Base-by-base conservation (phyloP, 371 early-diverging fungal genomes). In the Batkoa obscura region DNA sequence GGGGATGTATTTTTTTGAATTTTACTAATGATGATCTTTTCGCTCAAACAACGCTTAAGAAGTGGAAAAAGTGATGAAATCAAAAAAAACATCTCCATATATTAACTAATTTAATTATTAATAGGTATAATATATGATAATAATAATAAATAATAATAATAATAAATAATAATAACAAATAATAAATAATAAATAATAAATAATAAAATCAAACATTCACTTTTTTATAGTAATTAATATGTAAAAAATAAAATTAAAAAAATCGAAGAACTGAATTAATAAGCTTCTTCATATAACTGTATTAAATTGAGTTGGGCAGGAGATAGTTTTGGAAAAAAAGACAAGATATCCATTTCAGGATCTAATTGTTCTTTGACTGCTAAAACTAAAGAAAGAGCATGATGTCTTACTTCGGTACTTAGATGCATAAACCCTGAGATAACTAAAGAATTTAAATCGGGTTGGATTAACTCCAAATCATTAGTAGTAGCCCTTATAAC, bases 271-370 rank as follows among this genome's bases (percentile, higher is more conserved):
- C 6, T 6, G 13, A 41, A 41, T 35, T 49, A 49, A 10, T 33
- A 49, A 45, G 15, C 38, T 34, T 53, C 53, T 10, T 38, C 2
- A 23, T 53, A 53, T 17, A 53, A 30, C n/a, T 53, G 35, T 2
- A 53, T 39, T n/a, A 53, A 30, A 12, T 39, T 53, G 39, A 53
- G 17, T 38, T 53, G 53, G 3, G 53, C 38, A 4, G 53, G 53
- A 9, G 53, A 38, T 8, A 53, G 53, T 10, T 38, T 34, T 13
- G 53, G 53, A 39, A 53, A 53, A 30, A 53, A 53, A 1, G 35
- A 12, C 34, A 17, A 8, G n/a, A 53, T 38, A 1, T 34, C n/a
- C n/a, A 13, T 9, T 6, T 6, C n/a, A n/a, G 35, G 13, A n/a
- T 8, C 13, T 23, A 53, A 17, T 5, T 37, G 53, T 4, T 34